Conservation (phyloP, 768 basidiomycete genomes). For the Russula vinacea region DNA sequence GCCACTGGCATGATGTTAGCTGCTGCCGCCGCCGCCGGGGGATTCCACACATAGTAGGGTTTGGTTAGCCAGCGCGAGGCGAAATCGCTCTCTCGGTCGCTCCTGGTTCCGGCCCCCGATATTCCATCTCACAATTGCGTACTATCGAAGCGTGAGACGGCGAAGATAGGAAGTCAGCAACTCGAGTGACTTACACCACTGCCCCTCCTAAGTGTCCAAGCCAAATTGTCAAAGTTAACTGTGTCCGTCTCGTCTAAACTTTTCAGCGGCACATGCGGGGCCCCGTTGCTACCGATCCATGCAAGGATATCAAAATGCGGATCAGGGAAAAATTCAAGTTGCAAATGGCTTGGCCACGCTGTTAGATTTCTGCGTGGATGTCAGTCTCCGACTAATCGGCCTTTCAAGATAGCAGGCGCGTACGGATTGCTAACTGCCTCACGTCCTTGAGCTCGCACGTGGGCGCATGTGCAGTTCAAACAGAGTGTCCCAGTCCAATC, state of each 20-base stretch:
- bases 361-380: not conserved
- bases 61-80: slow-evolving; percentile 3
- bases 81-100: slow-evolving; percentile 1
- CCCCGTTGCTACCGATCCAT: slow-evolving; percentile 3
- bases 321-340: not conserved
- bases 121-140: not conserved
- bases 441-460: not conserved
- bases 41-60: slow-evolving; percentile 5
- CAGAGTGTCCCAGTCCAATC: not conserved
- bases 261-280: not conserved
- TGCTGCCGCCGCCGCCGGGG: too few relatives aligned
- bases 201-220: not conserved
- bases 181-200: slow-evolving; percentile 5
- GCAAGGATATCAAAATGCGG: slow-evolving; percentile 1
- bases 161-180: too few relatives aligned
- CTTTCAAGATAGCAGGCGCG: not conserved
- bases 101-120: too few relatives aligned
- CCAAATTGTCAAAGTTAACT: not conserved
- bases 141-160: slow-evolving; percentile 3
- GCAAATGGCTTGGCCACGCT: not conserved
- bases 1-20: too few relatives aligned
- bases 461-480: not conserved
- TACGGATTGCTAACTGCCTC: not conserved
- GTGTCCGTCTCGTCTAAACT: not conserved
- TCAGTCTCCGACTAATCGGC: not conserved